Conservation (phyloP, 805 yeast species). For the Allodekkera sacchari region DNA sequence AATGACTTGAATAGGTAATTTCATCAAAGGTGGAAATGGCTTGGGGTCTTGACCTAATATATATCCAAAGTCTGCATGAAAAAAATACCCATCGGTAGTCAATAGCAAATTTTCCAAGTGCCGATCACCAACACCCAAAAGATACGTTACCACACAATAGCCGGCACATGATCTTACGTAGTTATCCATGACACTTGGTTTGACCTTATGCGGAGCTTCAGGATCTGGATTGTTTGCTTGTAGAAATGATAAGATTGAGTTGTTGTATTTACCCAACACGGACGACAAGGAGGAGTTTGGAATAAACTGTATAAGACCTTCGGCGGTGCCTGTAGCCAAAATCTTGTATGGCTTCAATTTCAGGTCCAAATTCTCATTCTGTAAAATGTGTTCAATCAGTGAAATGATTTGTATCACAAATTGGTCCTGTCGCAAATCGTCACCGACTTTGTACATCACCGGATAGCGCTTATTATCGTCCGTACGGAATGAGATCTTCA, state of each 20-base stretch:
- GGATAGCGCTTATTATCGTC: slow-evolving; percentile 47
- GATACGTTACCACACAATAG: slow-evolving; percentile 90
- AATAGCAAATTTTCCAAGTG: slow-evolving; percentile 83
- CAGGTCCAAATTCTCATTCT: slow-evolving; percentile 85
- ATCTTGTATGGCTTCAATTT: slow-evolving; percentile 83
- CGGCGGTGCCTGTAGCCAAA: slow-evolving; percentile 81
- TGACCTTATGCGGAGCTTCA: slow-evolving; percentile 37
- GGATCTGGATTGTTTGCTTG: slow-evolving; percentile 56
- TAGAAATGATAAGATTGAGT: slow-evolving; percentile 62
- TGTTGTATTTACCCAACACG: slow-evolving; percentile 65
- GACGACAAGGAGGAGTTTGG: slow-evolving; percentile 85
- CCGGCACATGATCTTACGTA: slow-evolving; percentile 96
- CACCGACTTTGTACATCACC: slow-evolving; percentile 92
- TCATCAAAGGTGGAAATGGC: slow-evolving; percentile 98
- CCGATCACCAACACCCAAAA: slow-evolving; percentile 95
- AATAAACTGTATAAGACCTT: slow-evolving; percentile 91
- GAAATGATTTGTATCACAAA: slow-evolving; percentile 88
- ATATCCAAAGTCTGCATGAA: slow-evolving; percentile 98
- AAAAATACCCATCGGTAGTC: slow-evolving; percentile 76
- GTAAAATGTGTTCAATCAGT: slow-evolving; percentile 80
- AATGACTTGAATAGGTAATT: slow-evolving; percentile 89
- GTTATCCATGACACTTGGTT: slow-evolving; percentile 75
- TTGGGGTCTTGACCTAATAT: slow-evolving; percentile 96
- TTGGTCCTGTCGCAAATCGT: slow-evolving; percentile 93
- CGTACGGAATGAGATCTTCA: slow-evolving; percentile 72